Evolutionary conservation across 495 filamentous ascomycete species (phyloP).

Genomic region (Geoglossum glabrum): DNA sequence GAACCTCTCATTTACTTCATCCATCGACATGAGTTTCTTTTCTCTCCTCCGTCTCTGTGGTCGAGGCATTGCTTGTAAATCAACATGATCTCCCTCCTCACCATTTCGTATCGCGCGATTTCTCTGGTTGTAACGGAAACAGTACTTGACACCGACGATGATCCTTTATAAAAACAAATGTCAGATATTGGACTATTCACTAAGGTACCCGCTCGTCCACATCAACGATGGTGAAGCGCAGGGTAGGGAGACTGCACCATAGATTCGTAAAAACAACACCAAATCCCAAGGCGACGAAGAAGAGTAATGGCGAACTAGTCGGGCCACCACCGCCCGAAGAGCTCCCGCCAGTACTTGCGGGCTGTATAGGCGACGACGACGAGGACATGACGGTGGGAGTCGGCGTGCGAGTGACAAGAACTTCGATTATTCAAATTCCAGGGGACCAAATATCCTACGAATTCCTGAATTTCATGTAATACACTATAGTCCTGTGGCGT

Average conservation of each 20-base stretch:
- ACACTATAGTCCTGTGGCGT: background rate
- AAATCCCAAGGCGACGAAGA: slow-evolving; percentile 94
- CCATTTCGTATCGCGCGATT: slow-evolving; percentile 60
- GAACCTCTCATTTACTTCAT: slow-evolving; percentile 95
- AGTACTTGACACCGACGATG: slow-evolving; percentile 98
- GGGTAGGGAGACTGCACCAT: slow-evolving; percentile 43
- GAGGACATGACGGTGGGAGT: slow-evolving; percentile 5
- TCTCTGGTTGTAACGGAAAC: slow-evolving; percentile 91
- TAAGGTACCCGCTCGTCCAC: background rate
- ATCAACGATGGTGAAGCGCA: background rate
- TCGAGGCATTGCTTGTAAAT: slow-evolving; percentile 59
- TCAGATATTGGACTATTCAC: slow-evolving; percentile 6
- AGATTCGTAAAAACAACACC: slow-evolving; percentile 98
- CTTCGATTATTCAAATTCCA: background rate
- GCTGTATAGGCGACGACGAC: background rate
- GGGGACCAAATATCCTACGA: background rate
- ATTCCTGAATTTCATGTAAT: background rate
- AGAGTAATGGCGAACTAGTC: slow-evolving; percentile 83
- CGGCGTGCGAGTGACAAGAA: background rate
- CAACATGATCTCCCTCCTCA: slow-evolving; percentile 78
- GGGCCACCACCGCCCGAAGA: slow-evolving; percentile 26
- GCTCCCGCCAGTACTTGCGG: slow-evolving; percentile 5
- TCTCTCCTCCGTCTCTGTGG: slow-evolving; percentile 68
- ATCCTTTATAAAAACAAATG: slow-evolving; percentile 49
- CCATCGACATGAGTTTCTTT: slow-evolving; percentile 97